These are phyloP conservation scores for Kluyveromyces dobzhanskii DNA, from an alignment of 805 yeast genomes.

Conservation along the genomic window DNA sequence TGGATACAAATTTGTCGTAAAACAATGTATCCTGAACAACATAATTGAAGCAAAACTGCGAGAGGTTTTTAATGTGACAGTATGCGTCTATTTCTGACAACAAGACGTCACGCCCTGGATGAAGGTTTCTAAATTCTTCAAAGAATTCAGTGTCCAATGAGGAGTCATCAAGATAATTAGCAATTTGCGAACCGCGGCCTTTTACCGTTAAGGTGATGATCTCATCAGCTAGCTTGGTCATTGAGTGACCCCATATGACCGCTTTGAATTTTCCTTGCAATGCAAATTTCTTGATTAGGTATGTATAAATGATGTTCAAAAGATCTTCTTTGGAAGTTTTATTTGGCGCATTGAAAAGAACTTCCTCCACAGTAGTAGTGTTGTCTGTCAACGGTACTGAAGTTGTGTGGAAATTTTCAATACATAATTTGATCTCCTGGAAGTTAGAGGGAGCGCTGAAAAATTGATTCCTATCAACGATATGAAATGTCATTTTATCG, in stretches of 20 bases:
- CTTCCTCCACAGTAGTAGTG: constrained; percentile 6
- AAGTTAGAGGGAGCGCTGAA: constrained; percentile 24
- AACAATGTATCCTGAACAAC: constrained; percentile 15
- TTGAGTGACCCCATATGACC: constrained; percentile 63
- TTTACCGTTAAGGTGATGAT: constrained; percentile 73
- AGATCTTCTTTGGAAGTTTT: constrained; percentile 65
- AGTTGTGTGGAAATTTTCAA: constrained; percentile 16
- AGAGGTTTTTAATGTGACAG: constrained; percentile 28
- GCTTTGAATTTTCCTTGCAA: constrained; percentile 38
- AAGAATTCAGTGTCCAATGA: constrained; percentile 24
- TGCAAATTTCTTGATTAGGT: constrained; percentile 42
- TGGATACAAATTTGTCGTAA: constrained; percentile 20
- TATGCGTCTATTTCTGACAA: constrained; percentile 59
- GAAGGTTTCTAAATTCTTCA: constrained; percentile 38
- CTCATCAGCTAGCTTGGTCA: constrained; percentile 77
- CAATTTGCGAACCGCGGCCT: constrained; percentile 73
- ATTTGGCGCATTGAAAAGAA: constrained; percentile 29
- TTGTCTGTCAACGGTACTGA: background rate
- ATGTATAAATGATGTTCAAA: constrained; percentile 36
- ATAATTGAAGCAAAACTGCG: constrained; percentile 24
- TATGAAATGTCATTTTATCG: constrained; percentile 33
- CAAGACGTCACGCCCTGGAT: constrained; percentile 73
- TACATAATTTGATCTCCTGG: constrained; percentile 28
- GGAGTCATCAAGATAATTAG: constrained; percentile 42
- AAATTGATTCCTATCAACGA: constrained; percentile 36